A percentile compares a stretch with the other conserved stretches of the same genome.
Conservation (phyloP, 306 rosid genomes). For the Benincasa hispida region DNA sequence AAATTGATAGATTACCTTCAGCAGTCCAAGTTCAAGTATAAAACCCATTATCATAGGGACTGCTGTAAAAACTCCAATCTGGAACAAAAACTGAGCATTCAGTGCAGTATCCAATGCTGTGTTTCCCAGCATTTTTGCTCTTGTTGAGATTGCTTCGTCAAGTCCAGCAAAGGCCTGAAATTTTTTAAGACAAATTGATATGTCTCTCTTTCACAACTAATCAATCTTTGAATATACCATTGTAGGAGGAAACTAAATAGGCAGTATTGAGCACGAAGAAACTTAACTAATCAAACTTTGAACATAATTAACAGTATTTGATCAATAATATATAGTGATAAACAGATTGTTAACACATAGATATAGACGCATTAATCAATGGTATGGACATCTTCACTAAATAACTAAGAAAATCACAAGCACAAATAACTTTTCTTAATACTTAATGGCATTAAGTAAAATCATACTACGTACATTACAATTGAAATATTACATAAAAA, state of each 20-base stretch:
- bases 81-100: constrained; percentile 94
- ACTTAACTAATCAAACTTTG: not conserved
- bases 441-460: not conserved
- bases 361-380: not conserved
- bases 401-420: not conserved
- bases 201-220: not conserved
- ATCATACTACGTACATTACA: not conserved
- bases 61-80: constrained; percentile 93
- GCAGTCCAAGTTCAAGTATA: constrained; percentile 82
- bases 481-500: not conserved
- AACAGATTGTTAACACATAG: not conserved
- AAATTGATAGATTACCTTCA: constrained; percentile 45
- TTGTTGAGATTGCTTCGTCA: constrained; percentile 40
- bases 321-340: not conserved
- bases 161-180: constrained; percentile 88
- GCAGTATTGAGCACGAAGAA: not conserved
- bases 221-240: not conserved
- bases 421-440: not conserved
- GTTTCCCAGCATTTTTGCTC: constrained; percentile 54
- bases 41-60: constrained; percentile 92
- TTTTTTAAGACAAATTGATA: not conserved
- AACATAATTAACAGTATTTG: not conserved
- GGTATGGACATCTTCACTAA: not conserved
- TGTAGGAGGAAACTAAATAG: not conserved
- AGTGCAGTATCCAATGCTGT: constrained; percentile 76